Evolutionary conservation across 768 basidiomycete genomes (phyloP).

Genomic region (Dioszegia crocea): DNA sequence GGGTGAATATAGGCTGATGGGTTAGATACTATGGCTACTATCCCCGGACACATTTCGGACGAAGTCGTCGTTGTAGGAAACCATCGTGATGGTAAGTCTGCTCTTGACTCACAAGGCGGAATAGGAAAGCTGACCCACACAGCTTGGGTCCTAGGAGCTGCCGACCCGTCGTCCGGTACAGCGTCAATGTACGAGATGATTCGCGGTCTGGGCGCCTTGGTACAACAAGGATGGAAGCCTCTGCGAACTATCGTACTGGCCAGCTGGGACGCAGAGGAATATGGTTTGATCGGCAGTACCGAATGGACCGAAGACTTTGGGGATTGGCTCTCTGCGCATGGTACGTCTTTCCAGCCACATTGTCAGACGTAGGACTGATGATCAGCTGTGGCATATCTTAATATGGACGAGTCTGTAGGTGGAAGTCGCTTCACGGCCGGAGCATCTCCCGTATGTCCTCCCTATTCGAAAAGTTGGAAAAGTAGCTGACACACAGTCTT

Average conservation of each 20-base stretch:
- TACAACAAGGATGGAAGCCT: conserved; percentile 76
- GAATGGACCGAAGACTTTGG: conserved; percentile 93
- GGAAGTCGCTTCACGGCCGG: conserved; percentile 60
- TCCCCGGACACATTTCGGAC: conserved; percentile 52
- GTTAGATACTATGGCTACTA: conserved; percentile 40
- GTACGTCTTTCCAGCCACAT: conserved; percentile 10
- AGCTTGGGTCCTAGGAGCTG: conserved; percentile 66
- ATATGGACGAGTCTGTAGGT: conserved; percentile 67
- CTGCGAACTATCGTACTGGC: conserved; percentile 69
- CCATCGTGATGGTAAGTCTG: conserved; percentile 72
- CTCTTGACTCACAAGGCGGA: no score
- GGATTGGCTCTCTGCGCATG: conserved; percentile 68
- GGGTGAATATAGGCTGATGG: conserved; percentile 7
- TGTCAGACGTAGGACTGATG: not conserved
- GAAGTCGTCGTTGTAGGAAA: conserved; percentile 84
- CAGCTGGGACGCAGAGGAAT: conserved; percentile 70
- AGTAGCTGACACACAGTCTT: conserved; percentile 53
- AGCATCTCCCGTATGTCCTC: conserved; percentile 59
- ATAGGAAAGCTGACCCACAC: conserved; percentile 18
- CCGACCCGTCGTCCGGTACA: conserved; percentile 62
- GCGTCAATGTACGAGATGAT: conserved; percentile 73
- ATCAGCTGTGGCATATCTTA: conserved; percentile 74
- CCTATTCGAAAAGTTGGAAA: no score
- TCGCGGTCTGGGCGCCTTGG: conserved; percentile 65
- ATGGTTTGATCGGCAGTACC: conserved; percentile 63